These are phyloP conservation scores for Euphrasia confusa DNA, from an alignment of 257 asterid genomes.

Conservation along the genomic window DNA sequence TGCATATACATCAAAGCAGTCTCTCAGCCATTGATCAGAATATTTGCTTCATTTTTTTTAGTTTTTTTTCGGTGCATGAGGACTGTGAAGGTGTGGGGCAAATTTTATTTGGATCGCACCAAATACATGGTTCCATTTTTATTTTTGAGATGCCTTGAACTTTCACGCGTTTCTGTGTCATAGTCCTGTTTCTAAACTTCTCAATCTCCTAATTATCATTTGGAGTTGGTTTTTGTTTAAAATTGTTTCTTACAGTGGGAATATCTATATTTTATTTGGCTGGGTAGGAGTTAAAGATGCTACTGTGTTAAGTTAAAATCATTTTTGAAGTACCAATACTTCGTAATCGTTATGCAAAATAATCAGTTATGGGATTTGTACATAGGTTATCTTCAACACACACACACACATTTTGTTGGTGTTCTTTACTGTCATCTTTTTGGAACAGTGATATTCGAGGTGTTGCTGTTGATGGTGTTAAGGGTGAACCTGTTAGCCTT, in stretches of 20 bases:
- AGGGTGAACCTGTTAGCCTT: conserved; percentile 80
- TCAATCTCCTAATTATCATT: conserved; percentile 5
- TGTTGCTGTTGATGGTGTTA: conserved; percentile 92
- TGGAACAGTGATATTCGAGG: conserved; percentile 91
- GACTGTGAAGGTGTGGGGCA: conserved; percentile 1
- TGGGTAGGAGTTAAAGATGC: background rate
- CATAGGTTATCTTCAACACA: background rate
- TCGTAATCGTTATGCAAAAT: background rate
- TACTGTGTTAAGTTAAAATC: background rate
- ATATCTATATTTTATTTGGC: conserved; percentile 7
- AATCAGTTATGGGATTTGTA: background rate
- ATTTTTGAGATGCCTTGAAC: background rate
- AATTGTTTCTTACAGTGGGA: conserved; percentile 3
- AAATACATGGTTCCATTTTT: background rate
- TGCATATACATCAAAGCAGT: conserved; percentile 8
- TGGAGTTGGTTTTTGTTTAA: background rate
- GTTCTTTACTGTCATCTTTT: conserved; percentile 20
- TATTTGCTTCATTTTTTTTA: background rate
- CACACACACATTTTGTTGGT: background rate
- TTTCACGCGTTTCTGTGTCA: background rate
- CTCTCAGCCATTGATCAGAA: background rate
- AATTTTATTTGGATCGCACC: background rate
- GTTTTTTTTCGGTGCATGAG: background rate
- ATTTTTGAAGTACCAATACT: conserved; percentile 1
- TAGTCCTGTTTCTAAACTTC: background rate